These are phyloP conservation scores for Moesziomyces aphidis DNA, from an alignment of 1,284 basidiomycete genomes.

Conservation along the genomic window DNA sequence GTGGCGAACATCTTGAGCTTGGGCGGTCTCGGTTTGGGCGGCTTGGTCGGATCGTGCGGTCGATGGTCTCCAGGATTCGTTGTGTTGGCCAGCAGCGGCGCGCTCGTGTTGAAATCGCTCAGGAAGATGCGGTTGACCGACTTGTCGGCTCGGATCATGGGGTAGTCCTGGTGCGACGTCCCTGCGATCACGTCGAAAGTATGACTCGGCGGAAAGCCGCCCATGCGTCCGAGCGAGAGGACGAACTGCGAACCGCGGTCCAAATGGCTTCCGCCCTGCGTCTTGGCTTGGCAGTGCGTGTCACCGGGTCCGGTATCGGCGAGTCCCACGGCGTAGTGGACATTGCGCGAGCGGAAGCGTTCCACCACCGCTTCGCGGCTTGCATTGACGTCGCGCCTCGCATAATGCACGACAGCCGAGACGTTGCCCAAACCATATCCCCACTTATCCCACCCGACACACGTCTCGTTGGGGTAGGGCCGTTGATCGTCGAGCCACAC, in stretches of 20 bases:
- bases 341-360: constrained; percentile 46
- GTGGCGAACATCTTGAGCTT: constrained; percentile 45
- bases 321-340: constrained; percentile 57
- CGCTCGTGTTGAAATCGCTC: constrained; percentile 44
- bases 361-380: constrained; percentile 44
- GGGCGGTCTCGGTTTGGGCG: constrained; percentile 12
- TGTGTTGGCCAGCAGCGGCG: constrained; percentile 30
- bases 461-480: constrained; percentile 35
- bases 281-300: constrained; percentile 59
- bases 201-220: constrained; percentile 52
- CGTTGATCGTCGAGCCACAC: constrained; percentile 52
- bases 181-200: constrained; percentile 57
- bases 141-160: constrained; percentile 58
- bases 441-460: constrained; percentile 40
- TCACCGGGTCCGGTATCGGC: constrained; percentile 61
- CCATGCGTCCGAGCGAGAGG: constrained; percentile 27
- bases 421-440: constrained; percentile 57
- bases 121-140: constrained; percentile 56
- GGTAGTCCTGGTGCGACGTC: constrained; percentile 63
- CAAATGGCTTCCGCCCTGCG: constrained; percentile 61
- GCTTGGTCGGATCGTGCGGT: background rate
- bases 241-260: constrained; percentile 61
- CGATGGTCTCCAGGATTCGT: constrained; percentile 52
- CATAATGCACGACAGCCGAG: constrained; percentile 39
- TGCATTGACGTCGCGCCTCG: constrained; percentile 52